A percentile compares a stretch with the other conserved stretches of the same genome.
These are phyloP conservation scores for Zizania latifolia DNA, from an alignment of 176 grass and related monocot genomes.

Conservation along the genomic window DNA sequence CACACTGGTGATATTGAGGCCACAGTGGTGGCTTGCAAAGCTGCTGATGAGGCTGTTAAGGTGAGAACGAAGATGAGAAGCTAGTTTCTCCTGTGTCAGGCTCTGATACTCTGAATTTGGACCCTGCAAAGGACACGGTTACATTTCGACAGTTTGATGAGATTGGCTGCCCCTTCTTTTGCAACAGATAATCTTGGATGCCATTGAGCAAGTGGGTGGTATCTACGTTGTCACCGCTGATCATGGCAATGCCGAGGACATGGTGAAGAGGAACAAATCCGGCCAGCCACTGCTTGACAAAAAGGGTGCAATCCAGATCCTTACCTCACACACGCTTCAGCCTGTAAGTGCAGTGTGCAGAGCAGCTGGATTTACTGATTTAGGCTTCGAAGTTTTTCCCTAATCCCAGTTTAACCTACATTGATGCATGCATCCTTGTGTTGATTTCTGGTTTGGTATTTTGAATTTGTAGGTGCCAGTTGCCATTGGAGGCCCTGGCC, in stretches of 20 bases:
- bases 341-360: conserved; percentile 54
- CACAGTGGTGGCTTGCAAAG: conserved; percentile 90
- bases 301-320: conserved; percentile 74
- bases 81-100: background rate
- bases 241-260: conserved; percentile 97
- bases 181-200: conserved; percentile 82
- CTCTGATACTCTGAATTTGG: background rate
- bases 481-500: conserved; percentile 90
- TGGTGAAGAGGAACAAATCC: conserved; percentile 94
- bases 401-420: background rate
- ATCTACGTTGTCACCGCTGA: conserved; percentile 95
- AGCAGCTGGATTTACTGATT: background rate
- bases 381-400: background rate
- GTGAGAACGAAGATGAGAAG: conserved; percentile 26
- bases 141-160: no score
- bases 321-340: conserved; percentile 94
- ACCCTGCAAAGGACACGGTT: background rate
- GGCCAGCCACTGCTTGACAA: conserved; percentile 69
- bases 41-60: conserved; percentile 93
- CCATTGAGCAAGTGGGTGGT: conserved; percentile 80
- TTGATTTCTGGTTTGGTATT: background rate
- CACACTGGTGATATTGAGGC: conserved; percentile 99
- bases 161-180: background rate
- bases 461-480: conserved; percentile 69
- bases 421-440: background rate